Evolutionary conservation across 1,139 yeast species (phyloP).

Genomic region (Yamadazyma sp.): DNA sequence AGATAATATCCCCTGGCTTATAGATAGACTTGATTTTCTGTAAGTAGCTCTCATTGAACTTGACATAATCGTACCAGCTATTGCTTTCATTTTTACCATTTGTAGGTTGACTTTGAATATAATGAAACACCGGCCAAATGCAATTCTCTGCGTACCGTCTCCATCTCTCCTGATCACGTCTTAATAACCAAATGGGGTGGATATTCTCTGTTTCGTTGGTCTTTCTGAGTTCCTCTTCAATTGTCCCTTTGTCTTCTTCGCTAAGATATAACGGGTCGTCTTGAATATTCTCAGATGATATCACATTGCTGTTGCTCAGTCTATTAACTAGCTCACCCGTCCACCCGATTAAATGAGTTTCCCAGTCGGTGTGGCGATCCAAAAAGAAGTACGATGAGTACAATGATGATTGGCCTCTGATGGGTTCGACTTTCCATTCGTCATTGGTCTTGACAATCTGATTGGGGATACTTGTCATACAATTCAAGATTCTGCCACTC

Average conservation of each 20-base stretch:
- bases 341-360: conserved; percentile 90
- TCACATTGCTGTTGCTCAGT: conserved; percentile 17
- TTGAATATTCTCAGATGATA: conserved; percentile 22
- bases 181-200: conserved; percentile 84
- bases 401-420: conserved; percentile 84
- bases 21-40: conserved; percentile 71
- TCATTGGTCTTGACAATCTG: conserved; percentile 45
- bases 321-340: conserved; percentile 76
- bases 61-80: conserved; percentile 92
- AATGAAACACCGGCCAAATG: conserved; percentile 94
- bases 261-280: conserved; percentile 65
- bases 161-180: conserved; percentile 78
- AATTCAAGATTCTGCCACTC: conserved; percentile 67
- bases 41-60: conserved; percentile 87
- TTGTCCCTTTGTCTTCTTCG: conserved; percentile 50
- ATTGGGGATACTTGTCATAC: conserved; percentile 67
- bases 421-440: conserved; percentile 57
- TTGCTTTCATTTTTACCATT: conserved; percentile 70
- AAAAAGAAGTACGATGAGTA: conserved; percentile 72
- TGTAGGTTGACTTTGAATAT: conserved; percentile 67
- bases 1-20: conserved; percentile 86
- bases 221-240: conserved; percentile 44
- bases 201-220: conserved; percentile 51
- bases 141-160: conserved; percentile 84
- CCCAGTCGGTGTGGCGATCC: conserved; percentile 73